Base-by-base conservation (phyloP, 75 land plant species). In the Picea glauca region DNA sequence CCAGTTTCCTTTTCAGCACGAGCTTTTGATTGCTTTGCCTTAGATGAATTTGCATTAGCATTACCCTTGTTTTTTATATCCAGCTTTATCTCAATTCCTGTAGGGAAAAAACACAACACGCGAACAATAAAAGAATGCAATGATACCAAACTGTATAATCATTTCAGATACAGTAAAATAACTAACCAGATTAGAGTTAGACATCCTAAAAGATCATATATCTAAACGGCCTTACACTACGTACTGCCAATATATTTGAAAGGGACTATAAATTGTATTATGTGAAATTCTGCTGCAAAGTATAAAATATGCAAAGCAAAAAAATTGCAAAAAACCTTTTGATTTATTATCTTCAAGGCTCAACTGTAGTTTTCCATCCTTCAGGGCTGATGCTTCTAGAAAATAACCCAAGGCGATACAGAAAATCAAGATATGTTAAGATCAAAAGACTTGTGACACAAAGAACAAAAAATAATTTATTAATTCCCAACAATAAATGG, bases 61-160 rank as follows among this genome's bases (percentile, higher is more conserved):
- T 17, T 83, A 17, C 80, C 89, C 1, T 77, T 26, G 17, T 65
- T 81, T 74, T 92, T 92, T 77, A 92, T 74, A n/a, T 92, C 90
- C 70, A 92, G 21, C 78, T 90, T 82, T 35, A 92, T 90, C 84
- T 90, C 76, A 1, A 92, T 83, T 57, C 90, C 94, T 92, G 62
- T 13, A 68, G 40, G 40, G 13, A 50, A 26, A 20, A 54, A 38
- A 32, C 3, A 40, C 60, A 84, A 14, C 46, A 64, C 50, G 20
- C 9, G 38, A 73, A 54, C 14, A 17, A 33, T 12, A 21, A 46
- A 62, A 75, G 12, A 23, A 23, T 46, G 50, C 4, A 58, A 23
- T 13, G 23, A 18, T 21, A 13, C n/a, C 38, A 58, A 67, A 59
- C 46, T 59, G 50, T 46, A 35, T 76, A 13, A 9, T 58, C 30